Evolutionary conservation across 2,329 filamentous ascomycete genomes (phyloP), one percentile per base, ranked within the genome.

Genomic region (Parafenestella ontariensis): DNA sequence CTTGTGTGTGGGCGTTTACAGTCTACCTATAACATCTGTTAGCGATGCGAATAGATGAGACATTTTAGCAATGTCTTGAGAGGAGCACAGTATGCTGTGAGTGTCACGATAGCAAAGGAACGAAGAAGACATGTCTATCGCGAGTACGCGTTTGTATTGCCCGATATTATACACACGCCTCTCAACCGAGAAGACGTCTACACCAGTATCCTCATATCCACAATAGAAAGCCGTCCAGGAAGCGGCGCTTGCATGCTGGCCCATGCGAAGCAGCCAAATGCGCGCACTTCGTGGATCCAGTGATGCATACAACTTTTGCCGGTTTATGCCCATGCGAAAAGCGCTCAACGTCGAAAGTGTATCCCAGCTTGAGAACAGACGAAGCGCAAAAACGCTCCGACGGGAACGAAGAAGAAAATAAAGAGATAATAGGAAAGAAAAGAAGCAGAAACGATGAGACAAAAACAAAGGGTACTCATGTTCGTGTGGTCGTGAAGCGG

Each of bases 401-500:
- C 20, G 2, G n/a, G 21, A 24, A 23, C 36, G 13, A n/a, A 36
- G 31, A 31, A 45, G 46, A 23, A 23, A 31, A 49, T 34, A 20
- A 39, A 29, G 23, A 33, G 11, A 10, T 5, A 28, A 28, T 6
- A 29, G 5, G 15, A 49, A 46, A 31, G 42, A 37, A 44, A 21
- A 48, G 40, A 37, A 51, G 24, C 23, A 6, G 40, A 48, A 56
- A 49, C 49, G 28, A 56, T 54, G 50, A 50, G 37, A 44, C 23
- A 48, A 54, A 54, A 55, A 39, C 20, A 50, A 56, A 44, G 39
- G 49, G 55, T 54, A 54, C 52, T 60, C 59, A 53, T 60, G 64
- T 64, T 66, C 54, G 54, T 26, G 54, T 58, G 21, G 56, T 62
- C 58, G 49, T 61, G 52, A 59, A 42, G 56, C 24, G 47, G 34